Base-by-base conservation (phyloP, 176 grass and related monocot species). In the Saccharum officinarum region DNA sequence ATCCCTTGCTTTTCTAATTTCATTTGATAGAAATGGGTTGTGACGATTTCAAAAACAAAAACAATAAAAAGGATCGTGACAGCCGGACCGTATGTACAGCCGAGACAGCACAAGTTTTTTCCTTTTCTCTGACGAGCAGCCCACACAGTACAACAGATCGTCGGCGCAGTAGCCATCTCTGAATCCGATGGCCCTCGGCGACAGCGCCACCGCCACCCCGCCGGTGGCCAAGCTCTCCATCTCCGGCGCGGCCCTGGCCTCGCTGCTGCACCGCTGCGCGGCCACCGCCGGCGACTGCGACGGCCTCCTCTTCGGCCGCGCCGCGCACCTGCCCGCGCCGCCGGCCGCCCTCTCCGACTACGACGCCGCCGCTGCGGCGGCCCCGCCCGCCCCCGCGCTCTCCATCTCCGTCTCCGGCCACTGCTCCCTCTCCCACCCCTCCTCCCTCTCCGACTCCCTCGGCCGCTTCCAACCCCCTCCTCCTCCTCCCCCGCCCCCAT, bases 161-260 rank as follows among this genome's bases (percentile, higher is more conserved):
- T 28, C 28, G 28, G 52, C 18, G 54, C 54, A 57, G 54, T 50
- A 50, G 4, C 7, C 54, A 22, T 1, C 54, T 57, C 20, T 7
- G 54, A 71, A 14, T 9, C 33, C 52, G 74, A 80, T 87, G 85
- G 85, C 75, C 68, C 17, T 22, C 75, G 74, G 45, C 80, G 80
- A 64, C 55, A 30, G 26, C 82, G 44, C 69, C 42, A 71, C 41
- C 14, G 44, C 69, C 42, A 64, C 41, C 10, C 34, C 76, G 71
- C 69, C 49, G 67, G 76, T 40, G 44, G 78, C 61, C 42, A 88
- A 89, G 89, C 46, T 91, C 45, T 94, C 86, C 76, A 87, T 94
- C 83, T 84, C 92, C 80, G 86, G 89, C 17, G 86, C 89, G 0
- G 71, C 92, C 44, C 92, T 94, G 3, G 88, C 86, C 8, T 81